Percentiles rank a stretch among this genome's conserved stretches.
Evolutionary conservation across 192 early-diverging fungal species (phyloP).

Genomic region (Chytriomyces sp.): DNA sequence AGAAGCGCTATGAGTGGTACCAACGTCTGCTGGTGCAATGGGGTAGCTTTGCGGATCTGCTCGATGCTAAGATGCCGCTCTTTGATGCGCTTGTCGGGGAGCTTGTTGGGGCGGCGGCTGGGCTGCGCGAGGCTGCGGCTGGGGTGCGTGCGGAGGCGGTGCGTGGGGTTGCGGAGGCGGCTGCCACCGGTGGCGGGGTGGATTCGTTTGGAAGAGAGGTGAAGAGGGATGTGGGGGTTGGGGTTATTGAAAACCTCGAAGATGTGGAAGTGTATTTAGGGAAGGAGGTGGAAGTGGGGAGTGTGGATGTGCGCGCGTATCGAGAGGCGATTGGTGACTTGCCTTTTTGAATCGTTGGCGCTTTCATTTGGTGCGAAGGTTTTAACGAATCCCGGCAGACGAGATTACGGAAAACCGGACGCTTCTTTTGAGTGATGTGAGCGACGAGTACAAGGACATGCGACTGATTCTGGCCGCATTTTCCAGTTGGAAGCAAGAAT

Average conservation of each 20-base stretch:
- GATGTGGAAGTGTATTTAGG: neutral
- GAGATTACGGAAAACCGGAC: neutral
- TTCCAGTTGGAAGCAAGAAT: slow-evolving; percentile 11
- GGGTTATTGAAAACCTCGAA: neutral
- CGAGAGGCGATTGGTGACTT: neutral
- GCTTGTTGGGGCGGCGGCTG: neutral
- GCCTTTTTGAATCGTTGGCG: neutral
- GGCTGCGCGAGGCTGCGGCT: neutral
- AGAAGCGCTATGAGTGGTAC: slow-evolving; percentile 24
- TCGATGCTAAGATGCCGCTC: slow-evolving; percentile 27
- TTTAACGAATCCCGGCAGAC: neutral
- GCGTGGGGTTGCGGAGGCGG: neutral
- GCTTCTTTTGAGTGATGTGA: slow-evolving; percentile 16
- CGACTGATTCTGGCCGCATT: slow-evolving; percentile 1
- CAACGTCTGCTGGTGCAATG: slow-evolving; percentile 13
- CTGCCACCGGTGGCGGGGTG: neutral
- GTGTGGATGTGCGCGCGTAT: neutral
- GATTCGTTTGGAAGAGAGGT: slow-evolving; percentile 15
- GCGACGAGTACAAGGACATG: slow-evolving; percentile 10
- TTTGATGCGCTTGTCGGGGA: slow-evolving; percentile 18
- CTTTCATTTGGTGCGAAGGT: neutral
- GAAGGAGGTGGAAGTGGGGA: neutral
- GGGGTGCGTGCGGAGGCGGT: neutral
- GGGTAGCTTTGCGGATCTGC: slow-evolving; percentile 22
- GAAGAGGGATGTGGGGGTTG: neutral